Evolutionary conservation across 106 monocot genomes (phyloP).

Genomic region (Acorus calamus): DNA sequence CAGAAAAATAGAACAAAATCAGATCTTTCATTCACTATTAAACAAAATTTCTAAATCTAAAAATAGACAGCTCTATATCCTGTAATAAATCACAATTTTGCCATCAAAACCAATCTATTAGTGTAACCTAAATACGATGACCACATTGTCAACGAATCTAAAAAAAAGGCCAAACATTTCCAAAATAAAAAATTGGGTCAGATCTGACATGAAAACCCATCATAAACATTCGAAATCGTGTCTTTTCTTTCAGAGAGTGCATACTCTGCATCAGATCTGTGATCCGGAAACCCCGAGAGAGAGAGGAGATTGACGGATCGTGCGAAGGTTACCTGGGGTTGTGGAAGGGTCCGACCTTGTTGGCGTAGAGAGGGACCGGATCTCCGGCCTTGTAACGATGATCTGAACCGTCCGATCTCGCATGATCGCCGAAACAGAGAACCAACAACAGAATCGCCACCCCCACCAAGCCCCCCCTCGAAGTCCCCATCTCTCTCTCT

Average conservation of each 20-base stretch:
- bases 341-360: conserved; percentile 70
- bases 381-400: conserved; percentile 51
- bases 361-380: conserved; percentile 54
- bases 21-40: background rate
- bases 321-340: conserved; percentile 40
- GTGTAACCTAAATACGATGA: too few species aligned
- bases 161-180: too few species aligned
- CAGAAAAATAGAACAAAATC: background rate
- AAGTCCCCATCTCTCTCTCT: background rate
- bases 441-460: conserved; percentile 11
- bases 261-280: too few species aligned
- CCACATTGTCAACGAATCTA: too few species aligned
- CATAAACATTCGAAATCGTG: too few species aligned
- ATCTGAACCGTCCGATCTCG: conserved; percentile 29
- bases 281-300: background rate
- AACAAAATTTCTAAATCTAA: background rate
- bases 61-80: background rate
- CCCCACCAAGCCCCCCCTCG: background rate
- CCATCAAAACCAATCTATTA: too few species aligned
- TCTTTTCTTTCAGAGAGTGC: too few species aligned
- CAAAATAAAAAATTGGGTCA: too few species aligned
- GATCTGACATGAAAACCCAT: too few species aligned
- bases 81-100: too few species aligned
- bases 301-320: background rate
- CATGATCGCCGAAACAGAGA: conserved; percentile 19